Evolutionary conservation across 139 green algal species (phyloP).

Genomic region (Micromonas pusilla): DNA sequence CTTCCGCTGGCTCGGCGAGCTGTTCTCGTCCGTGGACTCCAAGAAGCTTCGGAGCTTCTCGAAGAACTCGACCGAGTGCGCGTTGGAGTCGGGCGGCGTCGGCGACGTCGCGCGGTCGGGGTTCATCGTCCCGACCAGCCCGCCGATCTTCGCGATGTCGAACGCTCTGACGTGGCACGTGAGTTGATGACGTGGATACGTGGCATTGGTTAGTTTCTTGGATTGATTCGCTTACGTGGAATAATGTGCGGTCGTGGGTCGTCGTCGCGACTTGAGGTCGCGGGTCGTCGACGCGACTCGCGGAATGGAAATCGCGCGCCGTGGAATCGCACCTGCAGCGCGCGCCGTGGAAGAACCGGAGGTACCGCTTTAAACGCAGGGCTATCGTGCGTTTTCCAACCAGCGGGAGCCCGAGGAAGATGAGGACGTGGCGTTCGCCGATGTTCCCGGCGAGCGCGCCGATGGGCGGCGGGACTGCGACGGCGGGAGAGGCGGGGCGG

Average conservation of each 20-base stretch:
- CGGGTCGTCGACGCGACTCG: no score
- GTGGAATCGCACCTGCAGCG: no score
- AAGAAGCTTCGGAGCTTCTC: background rate
- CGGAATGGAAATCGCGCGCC: no score
- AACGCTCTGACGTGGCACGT: no score
- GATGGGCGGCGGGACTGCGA: slow-evolving; percentile 17
- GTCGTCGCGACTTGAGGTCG: no score
- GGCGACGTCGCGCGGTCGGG: background rate
- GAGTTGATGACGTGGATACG: no score
- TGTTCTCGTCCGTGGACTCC: slow-evolving; percentile 11
- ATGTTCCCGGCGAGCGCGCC: slow-evolving; percentile 14
- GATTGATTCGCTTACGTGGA: no score
- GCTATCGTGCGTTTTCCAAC: slow-evolving; percentile 28
- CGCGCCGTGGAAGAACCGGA: slow-evolving; percentile 35
- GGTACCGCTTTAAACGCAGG: slow-evolving; percentile 19
- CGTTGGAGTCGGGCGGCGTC: slow-evolving; percentile 6
- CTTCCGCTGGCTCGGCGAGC: no score
- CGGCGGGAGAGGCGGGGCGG: background rate
- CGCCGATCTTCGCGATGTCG: slow-evolving; percentile 19
- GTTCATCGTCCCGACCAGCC: background rate
- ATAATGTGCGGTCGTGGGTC: no score
- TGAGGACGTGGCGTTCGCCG: slow-evolving; percentile 30
- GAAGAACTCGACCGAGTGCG: slow-evolving; percentile 5
- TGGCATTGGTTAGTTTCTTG: no score
- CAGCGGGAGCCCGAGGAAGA: slow-evolving; percentile 28